Conservation (phyloP, 345 rosid species). For the Boechera stricta region DNA sequence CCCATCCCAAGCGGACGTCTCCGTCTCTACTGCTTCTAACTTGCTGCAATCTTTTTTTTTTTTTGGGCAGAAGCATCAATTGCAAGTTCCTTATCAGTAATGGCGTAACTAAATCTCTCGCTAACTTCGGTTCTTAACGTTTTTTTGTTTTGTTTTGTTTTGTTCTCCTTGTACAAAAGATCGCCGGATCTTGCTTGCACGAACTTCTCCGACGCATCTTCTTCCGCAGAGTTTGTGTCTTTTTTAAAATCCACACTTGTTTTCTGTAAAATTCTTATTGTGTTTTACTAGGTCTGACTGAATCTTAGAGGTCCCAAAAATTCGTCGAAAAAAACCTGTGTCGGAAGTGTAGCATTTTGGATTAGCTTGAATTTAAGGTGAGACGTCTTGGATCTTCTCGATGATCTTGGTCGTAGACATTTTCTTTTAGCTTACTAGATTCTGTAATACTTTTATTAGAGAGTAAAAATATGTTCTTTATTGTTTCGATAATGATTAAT, state of each 20-base stretch:
- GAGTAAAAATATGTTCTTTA: not conserved
- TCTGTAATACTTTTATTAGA: not conserved
- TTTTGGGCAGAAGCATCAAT: not conserved
- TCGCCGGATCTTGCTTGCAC: constrained; percentile 18
- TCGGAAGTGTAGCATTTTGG: constrained; percentile 33
- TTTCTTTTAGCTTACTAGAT: not conserved
- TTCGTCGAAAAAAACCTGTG: constrained; percentile 25
- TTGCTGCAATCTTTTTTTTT: not conserved
- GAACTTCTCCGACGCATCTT: not conserved
- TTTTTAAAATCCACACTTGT: not conserved
- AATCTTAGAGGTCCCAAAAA: not conserved
- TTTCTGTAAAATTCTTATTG: not conserved
- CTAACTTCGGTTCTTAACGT: not conserved
- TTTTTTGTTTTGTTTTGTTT: no score
- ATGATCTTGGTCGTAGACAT: constrained; percentile 9
- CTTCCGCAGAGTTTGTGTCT: not conserved
- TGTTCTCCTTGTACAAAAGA: not conserved
- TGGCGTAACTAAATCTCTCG: constrained; percentile 10
- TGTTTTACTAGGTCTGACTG: not conserved
- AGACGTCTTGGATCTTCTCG: constrained; percentile 20
- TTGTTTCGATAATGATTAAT: not conserved
- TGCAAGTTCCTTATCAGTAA: not conserved
- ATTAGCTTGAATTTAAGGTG: constrained; percentile 27
- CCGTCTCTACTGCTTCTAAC: constrained; percentile 8
- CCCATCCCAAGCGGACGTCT: not conserved